Base-by-base conservation (phyloP, 2,329 filamentous ascomycete species). In the Metarhizium sp. region DNA sequence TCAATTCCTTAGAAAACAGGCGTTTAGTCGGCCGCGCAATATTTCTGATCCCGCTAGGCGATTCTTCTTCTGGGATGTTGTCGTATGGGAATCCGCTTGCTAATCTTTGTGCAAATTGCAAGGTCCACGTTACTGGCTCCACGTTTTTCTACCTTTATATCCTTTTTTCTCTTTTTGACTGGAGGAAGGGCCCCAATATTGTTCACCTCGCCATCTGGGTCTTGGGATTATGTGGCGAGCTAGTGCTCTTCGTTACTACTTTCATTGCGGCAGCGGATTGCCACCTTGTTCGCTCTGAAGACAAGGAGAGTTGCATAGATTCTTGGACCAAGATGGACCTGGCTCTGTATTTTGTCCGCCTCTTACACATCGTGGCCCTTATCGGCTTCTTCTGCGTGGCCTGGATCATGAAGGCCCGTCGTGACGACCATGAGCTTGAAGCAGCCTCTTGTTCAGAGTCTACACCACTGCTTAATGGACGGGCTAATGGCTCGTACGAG, bases 141-240 rank as follows among this genome's bases (percentile, higher is more conserved):
- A 87, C 91, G 61, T 96, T 95, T 76, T 84, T 94, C 60, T 94
- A 95, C 74, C 80, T 88, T 51, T 85, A 96, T 62, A 81, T 96
- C 61, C 79, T 95, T 61, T 87, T 96, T 65, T 91, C 91, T 34
- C 80, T 97, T 56, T 78, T 95, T 64, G 92, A 96, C 69, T 88
- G 87, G 66, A 84, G 82, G 59, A 85, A 90, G 38, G 88, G 88
- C 13, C 94, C 94, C 0, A 92, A 86, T 51, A 75, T 85, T 50
- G 85, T 89, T 53, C 91, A 96, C 71, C 80, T 92, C 55, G 72
- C 87, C 50, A 85, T 90, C 63, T 99, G 94, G 94, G 68, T 78
- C 46, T 71, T 90, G 47, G 86, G 86, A 30, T 69, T 90, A n/a
- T 69, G 81, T 30, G 79, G 90, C 59, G 94, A 99, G 69, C 63